These are phyloP conservation scores for Verbena officinalis DNA, from an alignment of 257 asterid species.

Conservation along the genomic window DNA sequence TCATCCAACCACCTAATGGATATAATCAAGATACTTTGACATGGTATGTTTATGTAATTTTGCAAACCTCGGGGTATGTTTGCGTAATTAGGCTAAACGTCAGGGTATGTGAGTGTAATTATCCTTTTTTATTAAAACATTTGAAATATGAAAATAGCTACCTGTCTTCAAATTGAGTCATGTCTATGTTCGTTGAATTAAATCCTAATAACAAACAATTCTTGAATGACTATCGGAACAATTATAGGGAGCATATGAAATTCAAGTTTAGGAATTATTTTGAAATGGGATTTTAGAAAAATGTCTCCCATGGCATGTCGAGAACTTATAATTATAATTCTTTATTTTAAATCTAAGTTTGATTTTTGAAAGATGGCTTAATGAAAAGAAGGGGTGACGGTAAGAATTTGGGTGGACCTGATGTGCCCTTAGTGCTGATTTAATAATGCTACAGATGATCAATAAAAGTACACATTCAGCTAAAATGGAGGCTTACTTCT, in stretches of 20 bases:
- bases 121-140: too few relatives aligned
- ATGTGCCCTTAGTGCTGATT: constrained; percentile 45
- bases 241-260: constrained; percentile 11
- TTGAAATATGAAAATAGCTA: too few relatives aligned
- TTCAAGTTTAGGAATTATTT: background rate
- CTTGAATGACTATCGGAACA: background rate
- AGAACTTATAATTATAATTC: constrained; percentile 5
- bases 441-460: constrained; percentile 41
- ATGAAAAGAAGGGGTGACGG: constrained; percentile 3
- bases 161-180: too few relatives aligned
- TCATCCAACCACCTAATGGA: too few relatives aligned
- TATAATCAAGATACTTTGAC: too few relatives aligned
- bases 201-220: constrained; percentile 1
- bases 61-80: too few relatives aligned
- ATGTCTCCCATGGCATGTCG: background rate
- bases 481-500: constrained; percentile 44
- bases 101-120: too few relatives aligned
- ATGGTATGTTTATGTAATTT: too few relatives aligned
- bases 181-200: constrained; percentile 15
- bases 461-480: constrained; percentile 33
- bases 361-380: background rate
- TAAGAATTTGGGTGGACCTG: constrained; percentile 35
- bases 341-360: background rate
- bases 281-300: constrained; percentile 6
- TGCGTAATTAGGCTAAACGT: too few relatives aligned